These are phyloP conservation scores for Boletus pseudo-olivaceus DNA, from an alignment of 768 basidiomycete species.

Conservation along the genomic window DNA sequence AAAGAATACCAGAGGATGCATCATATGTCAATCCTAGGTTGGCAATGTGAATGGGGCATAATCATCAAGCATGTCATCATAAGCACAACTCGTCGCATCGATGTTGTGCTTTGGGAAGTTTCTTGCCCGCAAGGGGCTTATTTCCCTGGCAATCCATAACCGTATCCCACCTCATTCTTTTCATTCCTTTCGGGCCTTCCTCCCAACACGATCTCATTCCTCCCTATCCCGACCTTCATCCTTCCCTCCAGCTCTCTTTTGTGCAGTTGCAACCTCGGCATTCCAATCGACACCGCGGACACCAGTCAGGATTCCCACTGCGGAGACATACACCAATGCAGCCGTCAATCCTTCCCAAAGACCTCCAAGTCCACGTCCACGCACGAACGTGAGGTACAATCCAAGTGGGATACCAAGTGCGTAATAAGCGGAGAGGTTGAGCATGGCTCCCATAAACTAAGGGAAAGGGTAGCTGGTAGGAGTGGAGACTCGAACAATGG, in stretches of 20 bases:
- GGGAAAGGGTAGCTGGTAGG: neutral
- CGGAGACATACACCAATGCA: slow-evolving; percentile 62
- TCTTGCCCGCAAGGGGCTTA: neutral
- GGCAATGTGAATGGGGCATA: neutral
- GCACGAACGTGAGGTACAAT: slow-evolving; percentile 68
- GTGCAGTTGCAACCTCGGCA: slow-evolving; percentile 41
- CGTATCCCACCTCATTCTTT: neutral
- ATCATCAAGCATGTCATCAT: neutral
- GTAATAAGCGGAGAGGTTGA: slow-evolving; percentile 68
- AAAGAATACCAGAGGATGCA: neutral
- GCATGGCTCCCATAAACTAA: slow-evolving; percentile 68
- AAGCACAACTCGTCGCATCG: neutral
- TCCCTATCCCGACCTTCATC: slow-evolving; percentile 29
- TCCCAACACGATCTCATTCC: neutral
- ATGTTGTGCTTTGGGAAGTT: neutral
- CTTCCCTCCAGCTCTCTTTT: slow-evolving; percentile 36
- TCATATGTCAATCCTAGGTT: neutral
- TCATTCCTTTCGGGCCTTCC: neutral
- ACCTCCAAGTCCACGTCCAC: slow-evolving; percentile 57
- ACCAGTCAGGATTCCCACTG: slow-evolving; percentile 49
- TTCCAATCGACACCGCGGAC: slow-evolving; percentile 63
- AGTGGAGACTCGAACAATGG: neutral
- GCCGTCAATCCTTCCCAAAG: slow-evolving; percentile 83
- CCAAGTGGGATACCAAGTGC: slow-evolving; percentile 81
- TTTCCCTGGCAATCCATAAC: neutral